These are phyloP conservation scores for Amphichorda felina DNA, from an alignment of 2,329 filamentous ascomycete species.

Conservation along the genomic window DNA sequence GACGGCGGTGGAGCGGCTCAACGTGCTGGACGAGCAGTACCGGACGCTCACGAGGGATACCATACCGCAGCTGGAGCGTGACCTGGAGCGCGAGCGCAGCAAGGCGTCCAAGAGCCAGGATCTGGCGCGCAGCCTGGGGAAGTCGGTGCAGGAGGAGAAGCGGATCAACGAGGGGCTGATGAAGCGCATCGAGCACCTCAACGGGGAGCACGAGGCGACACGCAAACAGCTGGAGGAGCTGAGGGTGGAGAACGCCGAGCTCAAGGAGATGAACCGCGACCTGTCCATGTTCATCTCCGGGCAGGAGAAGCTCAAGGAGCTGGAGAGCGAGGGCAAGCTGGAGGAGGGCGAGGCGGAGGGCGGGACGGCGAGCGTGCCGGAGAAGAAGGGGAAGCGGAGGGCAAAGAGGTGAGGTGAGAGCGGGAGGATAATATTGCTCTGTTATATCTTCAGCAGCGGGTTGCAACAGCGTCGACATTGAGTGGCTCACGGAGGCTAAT, in stretches of 20 bases:
- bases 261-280: constrained; percentile 80
- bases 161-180: constrained; percentile 70
- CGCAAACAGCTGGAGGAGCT: constrained; percentile 44
- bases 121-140: constrained; percentile 63
- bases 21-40: constrained; percentile 31
- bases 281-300: constrained; percentile 79
- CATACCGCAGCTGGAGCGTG: constrained; percentile 59
- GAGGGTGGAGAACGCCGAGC: constrained; percentile 53
- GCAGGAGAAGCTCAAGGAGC: constrained; percentile 64
- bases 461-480: no score
- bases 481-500: no score
- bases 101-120: constrained; percentile 62
- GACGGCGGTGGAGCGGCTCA: constrained; percentile 36
- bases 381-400: constrained; percentile 42
- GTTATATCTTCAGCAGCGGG: no score
- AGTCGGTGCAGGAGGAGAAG: constrained; percentile 78
- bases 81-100: constrained; percentile 54
- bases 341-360: constrained; percentile 64
- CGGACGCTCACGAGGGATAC: constrained; percentile 40
- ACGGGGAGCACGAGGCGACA: constrained; percentile 46
- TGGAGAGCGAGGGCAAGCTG: constrained; percentile 47
- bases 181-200: constrained; percentile 66
- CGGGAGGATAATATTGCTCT: neutral
- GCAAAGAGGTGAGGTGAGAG: constrained; percentile 18
- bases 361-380: constrained; percentile 57